These are phyloP conservation scores for Cyclotella baltica DNA, from an alignment of 108 stramenopile genomes.

Conservation along the genomic window DNA sequence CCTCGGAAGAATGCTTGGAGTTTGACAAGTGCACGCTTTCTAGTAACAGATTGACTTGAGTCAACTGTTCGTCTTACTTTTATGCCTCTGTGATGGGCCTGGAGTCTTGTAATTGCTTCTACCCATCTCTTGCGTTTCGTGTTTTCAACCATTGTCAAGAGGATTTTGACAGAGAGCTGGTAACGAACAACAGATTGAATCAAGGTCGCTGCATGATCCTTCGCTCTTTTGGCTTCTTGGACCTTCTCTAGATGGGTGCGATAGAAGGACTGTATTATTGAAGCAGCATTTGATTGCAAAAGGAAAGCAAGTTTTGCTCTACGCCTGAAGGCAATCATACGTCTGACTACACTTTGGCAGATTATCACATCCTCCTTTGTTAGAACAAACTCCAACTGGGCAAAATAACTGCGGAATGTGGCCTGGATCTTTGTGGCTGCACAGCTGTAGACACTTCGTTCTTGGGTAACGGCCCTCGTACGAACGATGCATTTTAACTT, in stretches of 20 bases:
- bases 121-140: neutral
- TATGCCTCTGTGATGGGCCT: neutral
- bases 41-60: neutral
- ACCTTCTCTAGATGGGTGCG: neutral
- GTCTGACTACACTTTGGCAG: neutral
- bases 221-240: neutral
- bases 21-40: neutral
- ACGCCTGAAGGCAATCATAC: too few species aligned
- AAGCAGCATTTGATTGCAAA: neutral
- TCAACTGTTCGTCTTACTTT: neutral
- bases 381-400: neutral
- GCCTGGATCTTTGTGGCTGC: neutral
- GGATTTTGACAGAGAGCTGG: neutral
- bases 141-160: neutral
- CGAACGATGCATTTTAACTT: neutral
- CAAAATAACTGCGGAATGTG: neutral
- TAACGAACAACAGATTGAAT: constrained; percentile 2
- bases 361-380: neutral
- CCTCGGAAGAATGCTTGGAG: constrained; percentile 1
- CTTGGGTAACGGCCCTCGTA: neutral
- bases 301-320: neutral
- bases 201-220: neutral
- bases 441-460: neutral
- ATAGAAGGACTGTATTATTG: neutral
- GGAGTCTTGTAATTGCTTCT: neutral